Percentiles rank a stretch among this genome's conserved stretches.
These are phyloP conservation scores for Boletus chippewaensis DNA, from an alignment of 1,284 basidiomycete species.

Conservation along the genomic window DNA sequence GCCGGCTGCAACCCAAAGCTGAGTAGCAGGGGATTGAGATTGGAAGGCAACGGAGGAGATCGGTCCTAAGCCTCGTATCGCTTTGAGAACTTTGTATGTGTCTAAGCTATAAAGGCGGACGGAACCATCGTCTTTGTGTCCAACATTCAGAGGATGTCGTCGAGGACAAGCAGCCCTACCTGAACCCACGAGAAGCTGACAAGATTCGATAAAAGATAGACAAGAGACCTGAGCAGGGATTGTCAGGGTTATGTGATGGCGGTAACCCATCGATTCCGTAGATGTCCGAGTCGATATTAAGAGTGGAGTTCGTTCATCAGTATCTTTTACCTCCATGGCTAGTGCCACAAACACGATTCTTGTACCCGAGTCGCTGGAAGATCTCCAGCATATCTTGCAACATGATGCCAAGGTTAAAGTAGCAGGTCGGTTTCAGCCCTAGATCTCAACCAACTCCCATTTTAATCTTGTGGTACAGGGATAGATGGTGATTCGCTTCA, in stretches of 20 bases:
- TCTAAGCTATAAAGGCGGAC: slow-evolving; percentile 60
- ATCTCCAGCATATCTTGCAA: slow-evolving; percentile 52
- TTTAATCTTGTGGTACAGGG: slow-evolving; percentile 34
- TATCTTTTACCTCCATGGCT: slow-evolving; percentile 13
- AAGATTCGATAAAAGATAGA: slow-evolving; percentile 39
- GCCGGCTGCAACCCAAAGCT: slow-evolving; percentile 60
- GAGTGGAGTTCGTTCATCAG: neutral
- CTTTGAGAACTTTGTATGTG: slow-evolving; percentile 55
- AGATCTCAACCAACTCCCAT: neutral
- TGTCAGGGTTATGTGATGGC: slow-evolving; percentile 24
- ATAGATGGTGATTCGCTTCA: slow-evolving; percentile 51
- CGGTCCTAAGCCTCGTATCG: slow-evolving; percentile 51
- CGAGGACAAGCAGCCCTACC: slow-evolving; percentile 31
- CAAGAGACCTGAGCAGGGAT: slow-evolving; percentile 45
- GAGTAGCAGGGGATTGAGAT: slow-evolving; percentile 35
- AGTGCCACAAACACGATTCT: slow-evolving; percentile 26
- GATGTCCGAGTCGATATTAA: neutral
- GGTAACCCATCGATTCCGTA: slow-evolving; percentile 12
- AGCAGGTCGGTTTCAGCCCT: slow-evolving; percentile 53
- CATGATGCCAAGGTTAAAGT: slow-evolving; percentile 87
- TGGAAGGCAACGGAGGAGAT: slow-evolving; percentile 54
- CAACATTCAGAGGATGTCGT: slow-evolving; percentile 2
- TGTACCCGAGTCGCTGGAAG: slow-evolving; percentile 52
- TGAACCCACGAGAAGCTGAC: slow-evolving; percentile 49
- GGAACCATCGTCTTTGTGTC: slow-evolving; percentile 55